Evolutionary conservation across 2,329 filamentous ascomycete genomes (phyloP).

Genomic region (Penicillium frequentans): DNA sequence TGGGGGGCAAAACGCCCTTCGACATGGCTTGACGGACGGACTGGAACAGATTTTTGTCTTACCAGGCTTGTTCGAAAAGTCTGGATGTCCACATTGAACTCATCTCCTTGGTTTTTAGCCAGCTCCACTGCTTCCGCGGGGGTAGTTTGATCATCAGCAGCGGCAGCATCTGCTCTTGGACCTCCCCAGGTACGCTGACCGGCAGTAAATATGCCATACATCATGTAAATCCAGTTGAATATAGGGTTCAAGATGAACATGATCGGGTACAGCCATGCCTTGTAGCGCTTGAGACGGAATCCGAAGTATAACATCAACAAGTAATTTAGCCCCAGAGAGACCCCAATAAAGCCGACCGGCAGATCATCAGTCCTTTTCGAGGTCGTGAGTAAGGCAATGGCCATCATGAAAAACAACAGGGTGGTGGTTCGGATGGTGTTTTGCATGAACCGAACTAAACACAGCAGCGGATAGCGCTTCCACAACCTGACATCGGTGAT

Average conservation of each 20-base stretch:
- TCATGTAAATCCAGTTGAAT: constrained; percentile 98
- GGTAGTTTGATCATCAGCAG: constrained; percentile 72
- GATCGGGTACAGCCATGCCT: constrained; percentile 90
- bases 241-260: constrained; percentile 97
- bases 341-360: constrained; percentile 88
- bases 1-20: constrained; percentile 76
- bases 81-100: constrained; percentile 85
- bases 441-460: constrained; percentile 86
- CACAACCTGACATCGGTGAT: constrained; percentile 90
- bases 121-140: constrained; percentile 81
- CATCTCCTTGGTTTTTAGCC: constrained; percentile 76
- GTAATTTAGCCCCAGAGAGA: constrained; percentile 93
- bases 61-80: constrained; percentile 63
- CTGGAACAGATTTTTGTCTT: constrained; percentile 54
- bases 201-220: constrained; percentile 93
- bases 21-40: constrained; percentile 72
- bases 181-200: constrained; percentile 95
- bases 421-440: constrained; percentile 95
- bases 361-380: constrained; percentile 75
- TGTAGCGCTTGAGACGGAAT: constrained; percentile 79
- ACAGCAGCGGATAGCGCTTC: constrained; percentile 84
- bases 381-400: constrained; percentile 81
- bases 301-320: constrained; percentile 95
- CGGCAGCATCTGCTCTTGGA: constrained; percentile 82
- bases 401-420: constrained; percentile 90